Evolutionary conservation across 1,139 yeast species (phyloP), one percentile per base, ranked within the genome.

Genomic region (Williopsis jadinii): DNA sequence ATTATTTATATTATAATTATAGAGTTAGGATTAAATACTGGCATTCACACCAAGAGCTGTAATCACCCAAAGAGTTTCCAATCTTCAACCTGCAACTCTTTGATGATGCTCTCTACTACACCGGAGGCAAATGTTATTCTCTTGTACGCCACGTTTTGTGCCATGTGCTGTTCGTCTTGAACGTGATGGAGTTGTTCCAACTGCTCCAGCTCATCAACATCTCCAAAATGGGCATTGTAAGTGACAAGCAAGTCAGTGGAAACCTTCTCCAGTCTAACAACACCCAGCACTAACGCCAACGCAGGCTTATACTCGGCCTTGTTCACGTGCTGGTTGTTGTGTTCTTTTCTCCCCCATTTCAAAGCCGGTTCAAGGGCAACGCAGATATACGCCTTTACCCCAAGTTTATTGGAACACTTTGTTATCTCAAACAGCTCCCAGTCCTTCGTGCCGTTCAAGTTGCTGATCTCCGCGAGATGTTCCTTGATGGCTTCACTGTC

Each of bases 211-310:
- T 61, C 63, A 6, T 41, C 40, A 2, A 42, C 43, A 9, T 51
- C 46, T 2, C 46, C 46, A n/a, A 66, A 49, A 3, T 86, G 84
- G 2, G 78, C 65, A 50, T 81, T 81, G 56, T 75, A 69, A 2
- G 84, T 73, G 13, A 84, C 60, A 39, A 84, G 55, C 2, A 81
- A 68, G 59, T 86, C 95, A 0, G 94, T 80, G 1, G 62, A 61
- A 0, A 66, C 77, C 38, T 66, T 68, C 4, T 56, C 54, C 32
- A 82, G 54, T 39, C 88, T 66, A 19, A 81, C 62, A 38, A 83
- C 59, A 2, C 76, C 80, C 24, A 81, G 51, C 26, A 77, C 66
- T 12, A 79, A 62, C 14, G 68, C 67, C 37, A 77, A 54, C 5
- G 66, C 60, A 31, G 63, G 64, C 13, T 50, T 43, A 32, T 37